Evolutionary conservation across 2,329 filamentous ascomycete genomes (phyloP), one percentile per base, ranked within the genome.

Genomic region (Pseudogymnoascus sp.): DNA sequence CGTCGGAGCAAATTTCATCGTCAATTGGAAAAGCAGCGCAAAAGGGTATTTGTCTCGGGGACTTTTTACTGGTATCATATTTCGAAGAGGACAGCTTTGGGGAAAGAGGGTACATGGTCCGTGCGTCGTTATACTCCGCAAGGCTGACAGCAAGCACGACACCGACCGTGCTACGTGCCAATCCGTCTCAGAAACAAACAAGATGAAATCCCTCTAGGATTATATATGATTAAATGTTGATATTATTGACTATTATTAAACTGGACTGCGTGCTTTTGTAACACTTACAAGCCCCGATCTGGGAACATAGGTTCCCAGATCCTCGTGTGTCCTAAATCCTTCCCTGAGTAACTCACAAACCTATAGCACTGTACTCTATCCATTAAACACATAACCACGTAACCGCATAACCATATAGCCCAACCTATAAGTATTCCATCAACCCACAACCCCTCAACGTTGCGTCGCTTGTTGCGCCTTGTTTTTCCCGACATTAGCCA

Each of bases 1-100:
- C 38, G 35, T 28, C 20, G 18, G 20, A 18, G 25, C 38, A 38
- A 37, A 61, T 38, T 25, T 37, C 30, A 57, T 41, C 35, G n/a
- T 30, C 32, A 34, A 37, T 59, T 57, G 25, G 37, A 59, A 57
- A 39, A 25, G 20, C 18, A 25, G 57, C 60, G 57, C 43, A 38
- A 58, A 37, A 41, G 50, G 50, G 22, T 59, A 38, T 47, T 35
- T 28, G 41, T 37, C 30, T 39, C 37, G 35, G 30, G 20, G 22
- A 61, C n/a, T 18, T 58, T 59, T 34, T 14, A 20, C 34, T 62
- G 57, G 57, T 30, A 32, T 62, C 18, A 37, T 32, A 32, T 34
- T 47, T 37, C 50, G 57, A 62, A 60, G 57, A 62, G 60, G 60
- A 62, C 60, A 62, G 60, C 57, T 62, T 62, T 61, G 60, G 57